These are phyloP conservation scores for Areca catechu DNA, from an alignment of 176 grass and related monocot genomes.

Conservation along the genomic window DNA sequence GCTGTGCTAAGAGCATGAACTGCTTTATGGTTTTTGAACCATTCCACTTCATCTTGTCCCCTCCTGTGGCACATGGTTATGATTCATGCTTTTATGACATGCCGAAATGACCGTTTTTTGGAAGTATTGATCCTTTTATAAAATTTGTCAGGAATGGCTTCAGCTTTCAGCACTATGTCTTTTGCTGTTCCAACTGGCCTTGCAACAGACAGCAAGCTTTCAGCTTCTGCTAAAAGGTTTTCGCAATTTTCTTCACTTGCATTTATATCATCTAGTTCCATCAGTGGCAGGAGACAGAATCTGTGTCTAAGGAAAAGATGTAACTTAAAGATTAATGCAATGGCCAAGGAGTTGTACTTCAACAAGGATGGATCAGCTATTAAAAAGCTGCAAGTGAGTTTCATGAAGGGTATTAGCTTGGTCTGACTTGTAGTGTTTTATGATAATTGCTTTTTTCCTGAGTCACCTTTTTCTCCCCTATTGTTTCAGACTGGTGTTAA, in stretches of 20 bases:
- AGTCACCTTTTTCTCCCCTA: constrained; percentile 1
- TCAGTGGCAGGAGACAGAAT: constrained; percentile 30
- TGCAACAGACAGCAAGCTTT: constrained; percentile 30
- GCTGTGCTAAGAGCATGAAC: too few relatives aligned
- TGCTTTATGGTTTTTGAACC: too few relatives aligned
- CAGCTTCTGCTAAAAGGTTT: constrained; percentile 11
- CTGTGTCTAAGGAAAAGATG: constrained; percentile 9
- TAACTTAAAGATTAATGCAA: constrained; percentile 32
- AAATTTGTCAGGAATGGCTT: constrained; percentile 44
- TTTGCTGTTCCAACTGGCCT: constrained; percentile 52
- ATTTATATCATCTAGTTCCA: constrained; percentile 30
- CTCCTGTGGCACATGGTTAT: too few relatives aligned
- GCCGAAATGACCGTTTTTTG: too few relatives aligned
- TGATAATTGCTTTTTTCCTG: neutral
- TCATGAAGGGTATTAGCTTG: constrained; percentile 1
- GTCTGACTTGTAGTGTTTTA: neutral
- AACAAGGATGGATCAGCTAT: constrained; percentile 62
- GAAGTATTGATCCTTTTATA: too few relatives aligned
- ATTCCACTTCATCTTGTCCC: too few relatives aligned
- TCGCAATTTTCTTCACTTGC: constrained; percentile 26
- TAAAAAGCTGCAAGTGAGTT: constrained; percentile 49
- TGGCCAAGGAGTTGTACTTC: constrained; percentile 58
- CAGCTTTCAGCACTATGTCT: constrained; percentile 58
- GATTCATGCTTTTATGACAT: too few relatives aligned
- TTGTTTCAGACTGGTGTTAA: constrained; percentile 43